Conservation (phyloP, 345 rosid species). For the Streptanthus diversifolius region DNA sequence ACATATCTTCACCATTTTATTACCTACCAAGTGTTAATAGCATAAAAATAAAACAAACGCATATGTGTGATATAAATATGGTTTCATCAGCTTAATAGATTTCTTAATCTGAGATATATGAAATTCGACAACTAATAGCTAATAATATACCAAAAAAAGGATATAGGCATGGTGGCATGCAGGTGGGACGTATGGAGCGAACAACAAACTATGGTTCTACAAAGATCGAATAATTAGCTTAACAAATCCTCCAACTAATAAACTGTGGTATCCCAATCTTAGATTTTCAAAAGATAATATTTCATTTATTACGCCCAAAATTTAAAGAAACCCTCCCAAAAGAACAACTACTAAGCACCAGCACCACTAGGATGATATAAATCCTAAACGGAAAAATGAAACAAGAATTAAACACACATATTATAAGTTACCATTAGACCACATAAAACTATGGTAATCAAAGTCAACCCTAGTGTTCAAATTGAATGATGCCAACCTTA, state of each 20-base stretch:
- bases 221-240: slow-evolving; percentile 27
- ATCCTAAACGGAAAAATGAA: slow-evolving; percentile 13
- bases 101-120: background rate
- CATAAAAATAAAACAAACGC: background rate
- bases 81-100: background rate
- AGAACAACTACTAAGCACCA: background rate
- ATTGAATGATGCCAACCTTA: slow-evolving; percentile 13
- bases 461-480: slow-evolving; percentile 12
- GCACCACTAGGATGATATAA: slow-evolving; percentile 21
- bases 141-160: slow-evolving; percentile 2
- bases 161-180: slow-evolving; percentile 21
- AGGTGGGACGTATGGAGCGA: slow-evolving; percentile 23
- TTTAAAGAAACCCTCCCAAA: background rate
- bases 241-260: slow-evolving; percentile 31
- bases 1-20: background rate
- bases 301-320: slow-evolving; percentile 20
- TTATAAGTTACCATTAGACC: slow-evolving; percentile 24
- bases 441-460: slow-evolving; percentile 16
- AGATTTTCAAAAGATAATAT: background rate
- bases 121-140: background rate
- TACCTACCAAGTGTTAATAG: background rate
- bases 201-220: slow-evolving; percentile 9
- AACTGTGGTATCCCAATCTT: background rate
- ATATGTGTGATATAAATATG: background rate
- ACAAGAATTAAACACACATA: background rate